Percentiles rank a stretch among this genome's conserved stretches.
These are phyloP conservation scores for Bassia scoparia DNA, from an alignment of 148 eudicot species.

Conservation along the genomic window DNA sequence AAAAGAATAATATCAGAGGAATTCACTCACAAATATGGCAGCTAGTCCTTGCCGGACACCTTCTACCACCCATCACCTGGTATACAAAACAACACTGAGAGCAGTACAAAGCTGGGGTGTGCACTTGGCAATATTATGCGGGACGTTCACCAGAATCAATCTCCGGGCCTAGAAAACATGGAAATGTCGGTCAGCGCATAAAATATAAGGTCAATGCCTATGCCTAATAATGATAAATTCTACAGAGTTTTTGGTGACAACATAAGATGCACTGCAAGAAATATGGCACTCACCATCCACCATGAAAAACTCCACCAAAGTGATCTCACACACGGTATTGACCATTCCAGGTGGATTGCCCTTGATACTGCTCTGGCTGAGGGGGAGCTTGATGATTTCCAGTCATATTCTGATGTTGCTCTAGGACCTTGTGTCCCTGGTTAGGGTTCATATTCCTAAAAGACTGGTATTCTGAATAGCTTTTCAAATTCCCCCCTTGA, in stretches of 20 bases:
- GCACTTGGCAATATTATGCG: slow-evolving; percentile 35
- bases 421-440: slow-evolving; percentile 31
- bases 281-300: slow-evolving; percentile 31
- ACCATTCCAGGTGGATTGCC: slow-evolving; percentile 49
- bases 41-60: slow-evolving; percentile 42
- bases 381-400: slow-evolving; percentile 43
- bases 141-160: slow-evolving; percentile 36
- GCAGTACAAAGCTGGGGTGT: slow-evolving; percentile 36
- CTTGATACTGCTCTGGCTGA: slow-evolving; percentile 41
- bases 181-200: slow-evolving; percentile 12
- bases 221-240: not conserved
- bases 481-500: slow-evolving; percentile 33
- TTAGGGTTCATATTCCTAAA: slow-evolving; percentile 32
- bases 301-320: slow-evolving; percentile 15
- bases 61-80: slow-evolving; percentile 44
- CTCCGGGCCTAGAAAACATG: slow-evolving; percentile 33
- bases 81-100: slow-evolving; percentile 32
- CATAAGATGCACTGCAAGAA: slow-evolving; percentile 6
- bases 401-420: slow-evolving; percentile 33
- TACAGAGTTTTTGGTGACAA: not conserved
- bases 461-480: slow-evolving; percentile 34
- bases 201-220: not conserved
- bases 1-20: not conserved
- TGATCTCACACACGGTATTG: slow-evolving; percentile 45
- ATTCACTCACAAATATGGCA: slow-evolving; percentile 39